Conservation (phyloP, 2,329 filamentous ascomycete genomes). For the Fusarium setosum region DNA sequence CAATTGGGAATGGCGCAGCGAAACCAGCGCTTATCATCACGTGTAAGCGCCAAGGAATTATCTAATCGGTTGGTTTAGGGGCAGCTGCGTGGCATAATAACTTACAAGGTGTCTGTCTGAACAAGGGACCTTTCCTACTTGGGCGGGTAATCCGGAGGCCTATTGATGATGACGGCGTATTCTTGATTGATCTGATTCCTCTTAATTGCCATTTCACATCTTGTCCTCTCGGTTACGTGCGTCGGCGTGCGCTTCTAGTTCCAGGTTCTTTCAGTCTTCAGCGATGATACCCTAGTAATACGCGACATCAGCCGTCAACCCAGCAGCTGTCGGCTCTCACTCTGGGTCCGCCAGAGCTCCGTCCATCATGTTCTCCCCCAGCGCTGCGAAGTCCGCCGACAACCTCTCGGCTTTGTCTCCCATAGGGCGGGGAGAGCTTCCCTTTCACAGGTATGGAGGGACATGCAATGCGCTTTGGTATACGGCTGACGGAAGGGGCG, state of each 20-base stretch:
- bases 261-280: slow-evolving; percentile 35
- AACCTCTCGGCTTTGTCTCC: slow-evolving; percentile 68
- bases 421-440: slow-evolving; percentile 64
- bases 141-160: slow-evolving; percentile 29
- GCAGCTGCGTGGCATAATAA: slow-evolving; percentile 36
- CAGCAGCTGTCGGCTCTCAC: slow-evolving; percentile 47
- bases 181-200: slow-evolving; percentile 25
- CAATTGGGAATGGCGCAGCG: neutral
- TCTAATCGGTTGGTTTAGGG: slow-evolving; percentile 18
- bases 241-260: slow-evolving; percentile 26
- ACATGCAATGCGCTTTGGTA: neutral
- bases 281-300: slow-evolving; percentile 64
- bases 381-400: slow-evolving; percentile 73
- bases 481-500: slow-evolving; percentile 37
- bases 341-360: slow-evolving; percentile 20
- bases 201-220: slow-evolving; percentile 27
- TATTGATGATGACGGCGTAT: slow-evolving; percentile 39
- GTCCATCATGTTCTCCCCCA: slow-evolving; percentile 68
- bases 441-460: slow-evolving; percentile 65
- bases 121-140: no score
- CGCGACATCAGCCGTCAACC: slow-evolving; percentile 46
- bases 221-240: slow-evolving; percentile 12
- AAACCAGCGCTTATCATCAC: slow-evolving; percentile 28
- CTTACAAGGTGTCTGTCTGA: slow-evolving; percentile 32
- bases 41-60: slow-evolving; percentile 23